Base-by-base conservation (phyloP, 208 protist genomes). In the Crithidia acanthocephali region DNA sequence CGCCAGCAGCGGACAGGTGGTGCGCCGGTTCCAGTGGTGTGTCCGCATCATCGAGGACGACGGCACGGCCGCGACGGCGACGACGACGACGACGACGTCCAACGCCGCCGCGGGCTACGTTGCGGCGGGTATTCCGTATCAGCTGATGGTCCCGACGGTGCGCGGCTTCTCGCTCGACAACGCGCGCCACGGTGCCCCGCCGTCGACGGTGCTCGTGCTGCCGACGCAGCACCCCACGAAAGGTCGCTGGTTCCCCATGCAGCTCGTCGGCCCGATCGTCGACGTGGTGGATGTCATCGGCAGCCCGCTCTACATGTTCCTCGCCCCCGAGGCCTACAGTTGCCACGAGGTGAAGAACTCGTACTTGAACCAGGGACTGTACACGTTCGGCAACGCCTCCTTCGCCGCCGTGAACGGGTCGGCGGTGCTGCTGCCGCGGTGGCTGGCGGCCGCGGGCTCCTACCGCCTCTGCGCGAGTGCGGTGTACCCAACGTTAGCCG, bases 1-100 rank as follows among this genome's bases (percentile, higher is more conserved):
- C 37, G 57, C 55, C 53, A 62, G 67, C 74, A 73, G 69, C 37
- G 59, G 56, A 0, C 60, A 55, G 48, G 62, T 80, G 42, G 68
- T 92, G 22, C 65, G 58, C 18, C 79, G 84, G 40, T 93, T 93
- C 52, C 74, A 80, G 71, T 93, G 87, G 87, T 93, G 87, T 60
- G 85, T 87, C 23, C 84, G 83, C 47, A 86, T 84, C 68, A 58
- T 66, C 35, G 66, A 69, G 20, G 56, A 60, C 35, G 77, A 77
- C 53, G 66, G 74, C 35, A 45, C 9, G 23, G 33, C 40, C 22
- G 22, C 42, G 28, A 9, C 40, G 13, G 42, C 6, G 22, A 20
- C 28, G 2, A 33, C 32, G 20, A 11, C 16, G 35, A 23, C 22
- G 25, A 20, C 28, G 8, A 16, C 10, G 15, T 9, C n/a, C 22